Percentiles rank a stretch among this genome's conserved stretches.
These are phyloP conservation scores for Odontarrhena argentea DNA, from an alignment of 345 rosid species.

Conservation along the genomic window DNA sequence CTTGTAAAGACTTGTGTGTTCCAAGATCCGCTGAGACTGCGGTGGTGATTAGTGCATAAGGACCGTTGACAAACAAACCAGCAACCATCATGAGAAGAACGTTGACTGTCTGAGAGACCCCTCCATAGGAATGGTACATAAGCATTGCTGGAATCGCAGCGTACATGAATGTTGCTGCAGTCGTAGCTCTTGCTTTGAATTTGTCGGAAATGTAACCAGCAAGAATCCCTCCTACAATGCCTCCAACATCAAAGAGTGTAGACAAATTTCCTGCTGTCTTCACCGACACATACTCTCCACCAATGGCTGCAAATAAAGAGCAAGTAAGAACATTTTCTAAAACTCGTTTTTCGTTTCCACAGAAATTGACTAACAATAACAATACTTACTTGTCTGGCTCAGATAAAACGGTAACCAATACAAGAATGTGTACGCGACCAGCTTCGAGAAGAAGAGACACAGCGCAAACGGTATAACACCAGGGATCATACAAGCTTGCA, in stretches of 20 bases:
- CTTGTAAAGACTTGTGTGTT: slow-evolving; percentile 79
- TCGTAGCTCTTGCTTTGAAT: slow-evolving; percentile 76
- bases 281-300: slow-evolving; percentile 82
- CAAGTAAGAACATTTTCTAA: slow-evolving; percentile 13
- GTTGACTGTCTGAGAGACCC: slow-evolving; percentile 61
- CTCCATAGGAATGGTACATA: slow-evolving; percentile 69
- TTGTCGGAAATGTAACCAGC: slow-evolving; percentile 85
- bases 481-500: slow-evolving; percentile 85
- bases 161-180: slow-evolving; percentile 85
- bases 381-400: slow-evolving; percentile 73
- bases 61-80: slow-evolving; percentile 88
- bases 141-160: slow-evolving; percentile 87
- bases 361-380: neutral
- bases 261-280: slow-evolving; percentile 95
- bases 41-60: slow-evolving; percentile 95
- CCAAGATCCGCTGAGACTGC: slow-evolving; percentile 98
- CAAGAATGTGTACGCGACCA: slow-evolving; percentile 89
- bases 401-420: slow-evolving; percentile 94
- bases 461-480: slow-evolving; percentile 89
- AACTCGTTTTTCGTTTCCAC: neutral
- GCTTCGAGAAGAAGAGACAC: slow-evolving; percentile 90
- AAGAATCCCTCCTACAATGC: slow-evolving; percentile 81
- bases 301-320: slow-evolving; percentile 64
- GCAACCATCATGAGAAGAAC: slow-evolving; percentile 80
- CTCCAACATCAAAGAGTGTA: slow-evolving; percentile 90